Evolutionary conservation across 2,329 filamentous ascomycete species (phyloP).

Genomic region (Xylariomycetidae sp.): DNA sequence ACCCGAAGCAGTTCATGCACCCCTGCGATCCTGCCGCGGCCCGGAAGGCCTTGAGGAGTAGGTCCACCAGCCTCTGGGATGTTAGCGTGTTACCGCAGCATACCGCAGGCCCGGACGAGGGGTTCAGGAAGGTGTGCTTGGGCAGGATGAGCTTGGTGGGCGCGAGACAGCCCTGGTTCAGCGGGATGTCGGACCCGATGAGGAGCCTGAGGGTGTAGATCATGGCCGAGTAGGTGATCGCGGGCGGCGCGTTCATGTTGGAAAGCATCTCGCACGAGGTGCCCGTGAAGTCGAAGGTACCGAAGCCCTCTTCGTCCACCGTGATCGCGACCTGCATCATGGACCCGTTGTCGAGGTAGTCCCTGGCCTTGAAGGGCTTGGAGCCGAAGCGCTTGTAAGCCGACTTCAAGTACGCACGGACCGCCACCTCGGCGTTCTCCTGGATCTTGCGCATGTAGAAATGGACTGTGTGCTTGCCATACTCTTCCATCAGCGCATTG

Average conservation of each 20-base stretch:
- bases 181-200: slow-evolving; percentile 67
- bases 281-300: slow-evolving; percentile 47
- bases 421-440: slow-evolving; percentile 34
- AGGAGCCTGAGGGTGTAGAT: slow-evolving; percentile 47
- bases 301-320: slow-evolving; percentile 68
- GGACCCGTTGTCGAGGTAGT: slow-evolving; percentile 66
- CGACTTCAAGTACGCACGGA: slow-evolving; percentile 26
- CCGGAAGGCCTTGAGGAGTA: slow-evolving; percentile 17
- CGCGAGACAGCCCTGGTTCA: slow-evolving; percentile 68
- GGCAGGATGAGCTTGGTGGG: slow-evolving; percentile 20
- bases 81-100: slow-evolving; percentile 20
- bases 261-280: slow-evolving; percentile 49
- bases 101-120: slow-evolving; percentile 17
- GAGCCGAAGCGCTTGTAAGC: slow-evolving; percentile 41
- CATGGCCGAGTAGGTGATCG: slow-evolving; percentile 27
- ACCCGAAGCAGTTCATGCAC: slow-evolving; percentile 79
- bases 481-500: slow-evolving; percentile 29
- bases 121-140: slow-evolving; percentile 28
- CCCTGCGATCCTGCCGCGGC: slow-evolving; percentile 64
- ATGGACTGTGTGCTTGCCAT: slow-evolving; percentile 27
- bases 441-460: slow-evolving; percentile 38
- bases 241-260: slow-evolving; percentile 27
- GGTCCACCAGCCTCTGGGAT: slow-evolving; percentile 15
- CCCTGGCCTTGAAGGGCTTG: slow-evolving; percentile 58
- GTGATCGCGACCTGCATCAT: slow-evolving; percentile 24